These are phyloP conservation scores for Xylaria longipes DNA, from an alignment of 495 filamentous ascomycete genomes.

Conservation along the genomic window DNA sequence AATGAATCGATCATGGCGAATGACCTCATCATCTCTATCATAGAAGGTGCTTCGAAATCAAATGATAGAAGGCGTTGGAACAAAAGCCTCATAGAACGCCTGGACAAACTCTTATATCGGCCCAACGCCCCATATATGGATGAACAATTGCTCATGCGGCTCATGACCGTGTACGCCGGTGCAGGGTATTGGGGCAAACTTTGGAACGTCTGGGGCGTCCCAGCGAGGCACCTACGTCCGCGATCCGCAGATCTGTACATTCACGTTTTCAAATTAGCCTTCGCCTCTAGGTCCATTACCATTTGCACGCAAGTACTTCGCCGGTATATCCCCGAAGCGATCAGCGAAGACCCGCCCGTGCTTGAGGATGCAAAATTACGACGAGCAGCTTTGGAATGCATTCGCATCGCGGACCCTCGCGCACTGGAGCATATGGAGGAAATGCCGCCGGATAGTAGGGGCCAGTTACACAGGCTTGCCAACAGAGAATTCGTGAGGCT, in stretches of 20 bases:
- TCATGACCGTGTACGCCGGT: constrained; percentile 52
- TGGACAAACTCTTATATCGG: constrained; percentile 37
- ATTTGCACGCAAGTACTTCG: constrained; percentile 58
- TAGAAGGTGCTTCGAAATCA: constrained; percentile 40
- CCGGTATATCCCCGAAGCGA: constrained; percentile 63
- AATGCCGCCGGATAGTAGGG: not conserved
- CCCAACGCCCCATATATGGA: constrained; percentile 53
- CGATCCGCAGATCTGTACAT: constrained; percentile 64
- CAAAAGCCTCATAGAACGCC: constrained; percentile 27
- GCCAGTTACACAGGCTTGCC: not conserved
- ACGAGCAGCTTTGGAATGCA: constrained; percentile 54
- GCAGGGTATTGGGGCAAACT: constrained; percentile 59
- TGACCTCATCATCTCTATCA: constrained; percentile 48
- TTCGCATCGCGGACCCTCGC: constrained; percentile 56
- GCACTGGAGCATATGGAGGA: not conserved
- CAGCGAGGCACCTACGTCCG: constrained; percentile 54
- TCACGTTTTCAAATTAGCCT: constrained; percentile 60
- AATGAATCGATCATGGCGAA: constrained; percentile 42
- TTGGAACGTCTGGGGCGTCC: constrained; percentile 66
- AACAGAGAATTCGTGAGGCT: constrained; percentile 14
- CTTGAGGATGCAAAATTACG: constrained; percentile 48
- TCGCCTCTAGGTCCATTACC: constrained; percentile 51
- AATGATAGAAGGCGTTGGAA: constrained; percentile 17
- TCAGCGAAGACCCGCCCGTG: constrained; percentile 61
- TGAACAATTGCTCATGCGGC: constrained; percentile 52